Evolutionary conservation across 2,329 filamentous ascomycete genomes (phyloP).

Genomic region (Pestalotiopsis sp.): DNA sequence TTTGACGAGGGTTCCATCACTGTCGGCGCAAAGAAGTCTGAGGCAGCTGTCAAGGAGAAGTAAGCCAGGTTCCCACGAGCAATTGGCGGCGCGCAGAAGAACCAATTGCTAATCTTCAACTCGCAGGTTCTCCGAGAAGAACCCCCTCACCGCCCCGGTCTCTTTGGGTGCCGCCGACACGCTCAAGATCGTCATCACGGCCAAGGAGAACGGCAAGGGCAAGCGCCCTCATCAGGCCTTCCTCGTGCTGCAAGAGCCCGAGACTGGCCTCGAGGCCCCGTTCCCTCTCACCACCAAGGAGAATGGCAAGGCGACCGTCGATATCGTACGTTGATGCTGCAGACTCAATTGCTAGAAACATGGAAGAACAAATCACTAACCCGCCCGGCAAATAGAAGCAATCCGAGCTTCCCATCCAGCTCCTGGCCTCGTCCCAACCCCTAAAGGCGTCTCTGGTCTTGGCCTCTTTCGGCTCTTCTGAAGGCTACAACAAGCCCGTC

Average conservation of each 20-base stretch:
- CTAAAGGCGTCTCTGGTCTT: slow-evolving; percentile 83
- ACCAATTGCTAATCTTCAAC: slow-evolving; percentile 12
- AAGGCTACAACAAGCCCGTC: slow-evolving; percentile 66
- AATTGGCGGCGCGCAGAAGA: neutral
- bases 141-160: slow-evolving; percentile 65
- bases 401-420: slow-evolving; percentile 85
- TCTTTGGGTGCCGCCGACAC: slow-evolving; percentile 69
- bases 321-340: slow-evolving; percentile 67
- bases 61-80: slow-evolving; percentile 40
- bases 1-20: slow-evolving; percentile 75
- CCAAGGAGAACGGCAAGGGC: slow-evolving; percentile 75
- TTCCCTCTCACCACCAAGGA: slow-evolving; percentile 86
- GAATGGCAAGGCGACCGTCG: slow-evolving; percentile 81
- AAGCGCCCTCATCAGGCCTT: slow-evolving; percentile 95
- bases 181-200: slow-evolving; percentile 81
- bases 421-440: slow-evolving; percentile 68
- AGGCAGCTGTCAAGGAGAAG: slow-evolving; percentile 67
- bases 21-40: slow-evolving; percentile 66
- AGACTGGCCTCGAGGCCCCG: slow-evolving; percentile 80
- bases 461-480: slow-evolving; percentile 79
- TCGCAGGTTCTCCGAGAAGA: slow-evolving; percentile 59
- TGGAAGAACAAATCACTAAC: slow-evolving; percentile 27
- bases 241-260: slow-evolving; percentile 75
- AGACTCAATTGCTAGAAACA: slow-evolving; percentile 8
- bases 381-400: slow-evolving; percentile 63